These are phyloP conservation scores for Zychaea mexicana DNA, from an alignment of 371 early-diverging fungal genomes.

Conservation along the genomic window DNA sequence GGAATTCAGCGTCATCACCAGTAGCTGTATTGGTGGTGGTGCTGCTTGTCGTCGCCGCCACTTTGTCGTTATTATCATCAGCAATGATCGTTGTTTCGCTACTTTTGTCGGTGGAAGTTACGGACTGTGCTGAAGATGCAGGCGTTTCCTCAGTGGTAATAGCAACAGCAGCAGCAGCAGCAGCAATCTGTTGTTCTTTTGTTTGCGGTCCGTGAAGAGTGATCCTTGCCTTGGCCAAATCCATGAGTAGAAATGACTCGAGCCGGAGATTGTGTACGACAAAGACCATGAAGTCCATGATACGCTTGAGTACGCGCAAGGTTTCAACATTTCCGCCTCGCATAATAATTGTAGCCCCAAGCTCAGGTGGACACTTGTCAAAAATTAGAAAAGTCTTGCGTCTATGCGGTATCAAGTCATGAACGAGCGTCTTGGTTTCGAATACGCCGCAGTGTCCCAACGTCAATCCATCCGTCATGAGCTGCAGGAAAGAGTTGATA, in stretches of 20 bases:
- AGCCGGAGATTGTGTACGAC: slow-evolving; percentile 84
- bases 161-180: neutral
- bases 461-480: slow-evolving; percentile 65
- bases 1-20: slow-evolving; percentile 15
- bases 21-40: neutral
- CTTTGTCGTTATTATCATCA: neutral
- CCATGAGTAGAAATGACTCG: slow-evolving; percentile 77
- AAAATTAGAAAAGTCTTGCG: slow-evolving; percentile 88
- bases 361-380: slow-evolving; percentile 80
- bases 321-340: slow-evolving; percentile 74
- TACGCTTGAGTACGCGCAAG: slow-evolving; percentile 74
- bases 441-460: slow-evolving; percentile 85
- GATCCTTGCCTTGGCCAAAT: slow-evolving; percentile 10
- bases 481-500: slow-evolving; percentile 80
- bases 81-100: slow-evolving; percentile 2
- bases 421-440: slow-evolving; percentile 77
- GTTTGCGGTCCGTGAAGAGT: neutral
- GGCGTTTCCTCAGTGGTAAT: slow-evolving; percentile 2
- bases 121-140: slow-evolving; percentile 10
- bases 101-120: slow-evolving; percentile 5
- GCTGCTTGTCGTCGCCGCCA: neutral
- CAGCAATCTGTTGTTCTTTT: neutral
- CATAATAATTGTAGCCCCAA: slow-evolving; percentile 88
- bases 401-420: slow-evolving; percentile 75
- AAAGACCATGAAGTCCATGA: slow-evolving; percentile 82